Percentiles rank a stretch among this genome's conserved stretches.
Conservation (phyloP, 805 yeast genomes). For the Komagataella pseudopastoris region DNA sequence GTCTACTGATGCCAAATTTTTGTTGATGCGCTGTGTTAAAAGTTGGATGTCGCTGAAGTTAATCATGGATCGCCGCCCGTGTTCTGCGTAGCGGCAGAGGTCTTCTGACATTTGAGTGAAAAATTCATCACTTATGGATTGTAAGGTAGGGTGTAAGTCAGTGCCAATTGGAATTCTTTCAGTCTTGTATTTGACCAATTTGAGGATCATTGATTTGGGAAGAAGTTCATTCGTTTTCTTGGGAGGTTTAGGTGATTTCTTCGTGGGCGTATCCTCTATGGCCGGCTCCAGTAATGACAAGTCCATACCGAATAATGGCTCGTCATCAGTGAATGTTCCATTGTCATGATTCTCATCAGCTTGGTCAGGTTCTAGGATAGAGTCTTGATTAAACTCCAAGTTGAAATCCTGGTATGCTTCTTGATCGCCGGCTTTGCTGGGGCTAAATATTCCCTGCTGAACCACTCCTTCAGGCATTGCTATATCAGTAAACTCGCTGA, state of each 20-base stretch:
- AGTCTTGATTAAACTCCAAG: background rate
- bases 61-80: slow-evolving; percentile 15
- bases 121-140: slow-evolving; percentile 18
- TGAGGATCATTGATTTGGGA: background rate
- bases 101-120: slow-evolving; percentile 20
- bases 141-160: background rate
- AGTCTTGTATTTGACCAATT: background rate
- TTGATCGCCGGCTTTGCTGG: background rate
- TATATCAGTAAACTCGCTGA: background rate
- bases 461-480: background rate
- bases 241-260: background rate
- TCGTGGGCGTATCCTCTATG: background rate
- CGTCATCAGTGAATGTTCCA: background rate
- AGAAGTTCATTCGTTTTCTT: background rate
- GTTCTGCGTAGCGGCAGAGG: slow-evolving; percentile 19
- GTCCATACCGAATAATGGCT: background rate
- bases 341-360: background rate
- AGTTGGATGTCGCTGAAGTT: slow-evolving; percentile 20
- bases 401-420: background rate
- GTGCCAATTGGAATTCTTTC: background rate
- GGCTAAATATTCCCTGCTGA: background rate
- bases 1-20: background rate
- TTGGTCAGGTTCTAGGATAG: background rate
- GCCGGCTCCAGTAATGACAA: background rate
- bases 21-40: slow-evolving; percentile 15